A percentile compares a stretch with the other conserved stretches of the same genome.
These are phyloP conservation scores for Gymnopus androsaceus DNA, from an alignment of 1,284 basidiomycete species.

Conservation along the genomic window DNA sequence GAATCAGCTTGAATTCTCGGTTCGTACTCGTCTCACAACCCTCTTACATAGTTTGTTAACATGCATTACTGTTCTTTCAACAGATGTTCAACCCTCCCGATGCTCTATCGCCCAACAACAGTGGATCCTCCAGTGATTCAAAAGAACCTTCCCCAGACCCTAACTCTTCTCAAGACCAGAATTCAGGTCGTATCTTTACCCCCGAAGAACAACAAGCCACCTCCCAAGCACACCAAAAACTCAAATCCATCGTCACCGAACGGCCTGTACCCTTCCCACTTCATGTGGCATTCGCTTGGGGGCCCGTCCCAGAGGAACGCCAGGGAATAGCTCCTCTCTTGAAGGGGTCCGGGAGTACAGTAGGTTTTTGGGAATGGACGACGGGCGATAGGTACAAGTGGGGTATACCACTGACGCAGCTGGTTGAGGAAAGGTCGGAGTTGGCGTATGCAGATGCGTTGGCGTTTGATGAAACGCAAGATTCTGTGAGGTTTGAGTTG, in stretches of 20 bases:
- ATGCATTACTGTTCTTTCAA: too few species aligned
- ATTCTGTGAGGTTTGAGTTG: slow-evolving; percentile 2
- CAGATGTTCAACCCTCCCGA: too few species aligned
- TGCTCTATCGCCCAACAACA: too few species aligned
- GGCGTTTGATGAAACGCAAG: not conserved
- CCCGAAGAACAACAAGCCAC: not conserved
- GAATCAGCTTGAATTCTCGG: too few species aligned
- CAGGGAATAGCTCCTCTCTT: not conserved
- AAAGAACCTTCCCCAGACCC: too few species aligned
- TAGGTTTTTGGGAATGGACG: slow-evolving; percentile 1
- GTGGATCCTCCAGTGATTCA: too few species aligned
- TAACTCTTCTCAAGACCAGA: too few species aligned
- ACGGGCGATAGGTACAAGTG: not conserved
- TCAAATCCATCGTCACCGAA: not conserved
- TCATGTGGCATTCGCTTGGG: slow-evolving; percentile 3
- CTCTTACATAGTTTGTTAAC: too few species aligned
- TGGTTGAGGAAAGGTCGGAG: not conserved
- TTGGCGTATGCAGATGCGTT: not conserved
- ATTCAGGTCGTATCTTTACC: too few species aligned
- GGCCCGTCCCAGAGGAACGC: not conserved
- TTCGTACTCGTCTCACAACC: too few species aligned
- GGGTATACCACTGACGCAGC: not conserved
- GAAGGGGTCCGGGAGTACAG: not conserved
- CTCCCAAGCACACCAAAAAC: not conserved
- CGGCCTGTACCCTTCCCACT: not conserved